Evolutionary conservation across 345 rosid species (phyloP).

Genomic region (Eucalyptus grandis): DNA sequence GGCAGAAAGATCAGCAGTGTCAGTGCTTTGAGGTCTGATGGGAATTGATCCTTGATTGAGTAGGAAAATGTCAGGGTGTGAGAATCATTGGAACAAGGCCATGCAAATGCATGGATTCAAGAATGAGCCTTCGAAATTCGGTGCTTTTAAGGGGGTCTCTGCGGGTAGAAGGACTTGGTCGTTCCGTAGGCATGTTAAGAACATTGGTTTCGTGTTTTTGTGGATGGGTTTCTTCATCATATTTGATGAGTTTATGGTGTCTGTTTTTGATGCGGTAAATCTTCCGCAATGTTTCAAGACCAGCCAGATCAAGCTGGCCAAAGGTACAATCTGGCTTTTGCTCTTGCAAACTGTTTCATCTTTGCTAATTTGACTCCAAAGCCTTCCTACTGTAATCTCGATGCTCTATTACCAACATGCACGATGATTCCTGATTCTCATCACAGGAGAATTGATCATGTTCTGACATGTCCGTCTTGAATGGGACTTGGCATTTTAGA

Average conservation of each 20-base stretch:
- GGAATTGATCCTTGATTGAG: conserved; percentile 43
- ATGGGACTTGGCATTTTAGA: not conserved
- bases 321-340: conserved; percentile 23
- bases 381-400: not conserved
- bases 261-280: conserved; percentile 38
- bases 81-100: conserved; percentile 23
- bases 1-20: conserved; percentile 19
- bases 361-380: not conserved
- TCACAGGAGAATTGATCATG: not conserved
- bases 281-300: conserved; percentile 22
- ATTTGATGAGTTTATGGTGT: conserved; percentile 59
- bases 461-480: not conserved
- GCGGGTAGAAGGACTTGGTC: conserved; percentile 42
- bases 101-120: conserved; percentile 26
- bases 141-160: conserved; percentile 31
- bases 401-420: not conserved
- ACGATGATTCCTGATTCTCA: not conserved
- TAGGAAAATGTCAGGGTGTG: conserved; percentile 44
- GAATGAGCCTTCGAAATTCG: conserved; percentile 31
- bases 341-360: not conserved
- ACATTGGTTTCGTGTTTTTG: conserved; percentile 27
- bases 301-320: conserved; percentile 2
- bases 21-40: conserved; percentile 19
- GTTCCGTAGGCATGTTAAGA: conserved; percentile 37
- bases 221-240: conserved; percentile 36